Evolutionary conservation across 345 rosid genomes (phyloP).

Genomic region (Raphanus sativus): DNA sequence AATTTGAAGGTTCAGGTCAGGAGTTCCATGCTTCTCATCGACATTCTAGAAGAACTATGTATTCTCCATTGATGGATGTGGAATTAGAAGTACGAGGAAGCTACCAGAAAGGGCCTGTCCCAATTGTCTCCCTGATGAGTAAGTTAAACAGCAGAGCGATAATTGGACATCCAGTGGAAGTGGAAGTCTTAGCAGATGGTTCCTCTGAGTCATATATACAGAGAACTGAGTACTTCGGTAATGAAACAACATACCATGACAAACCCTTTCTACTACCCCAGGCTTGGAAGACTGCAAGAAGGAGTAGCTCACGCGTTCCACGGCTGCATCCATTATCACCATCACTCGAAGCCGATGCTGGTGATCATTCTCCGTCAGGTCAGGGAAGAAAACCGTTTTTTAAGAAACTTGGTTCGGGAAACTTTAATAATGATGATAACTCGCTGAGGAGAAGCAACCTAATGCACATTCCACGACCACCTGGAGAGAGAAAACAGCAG

Average conservation of each 20-base stretch:
- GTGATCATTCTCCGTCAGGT: slow-evolving; percentile 38
- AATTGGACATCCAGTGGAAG: slow-evolving; percentile 85
- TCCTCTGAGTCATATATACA: slow-evolving; percentile 57
- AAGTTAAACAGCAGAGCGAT: slow-evolving; percentile 82
- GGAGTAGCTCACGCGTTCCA: slow-evolving; percentile 79
- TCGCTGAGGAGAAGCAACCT: slow-evolving; percentile 44
- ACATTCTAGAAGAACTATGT: slow-evolving; percentile 45
- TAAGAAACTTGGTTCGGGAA: slow-evolving; percentile 42
- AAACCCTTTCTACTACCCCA: slow-evolving; percentile 55
- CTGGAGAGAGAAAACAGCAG: slow-evolving; percentile 46
- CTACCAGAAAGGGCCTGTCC: slow-evolving; percentile 74
- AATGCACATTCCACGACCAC: slow-evolving; percentile 44
- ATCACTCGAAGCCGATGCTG: slow-evolving; percentile 47
- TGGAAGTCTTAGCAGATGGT: slow-evolving; percentile 73
- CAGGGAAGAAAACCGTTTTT: slow-evolving; percentile 47
- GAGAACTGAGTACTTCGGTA: slow-evolving; percentile 42
- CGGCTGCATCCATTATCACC: slow-evolving; percentile 55
- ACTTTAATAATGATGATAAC: slow-evolving; percentile 46
- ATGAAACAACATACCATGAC: slow-evolving; percentile 52
- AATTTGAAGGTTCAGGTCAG: slow-evolving; percentile 44
- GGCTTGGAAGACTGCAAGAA: slow-evolving; percentile 92
- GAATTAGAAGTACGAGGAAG: slow-evolving; percentile 85
- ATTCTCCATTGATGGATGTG: slow-evolving; percentile 68
- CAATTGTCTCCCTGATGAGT: slow-evolving; percentile 81
- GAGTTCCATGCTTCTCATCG: slow-evolving; percentile 39